These are phyloP conservation scores for Akanthomyces lecanii DNA, from an alignment of 2,329 filamentous ascomycete genomes.

Conservation along the genomic window DNA sequence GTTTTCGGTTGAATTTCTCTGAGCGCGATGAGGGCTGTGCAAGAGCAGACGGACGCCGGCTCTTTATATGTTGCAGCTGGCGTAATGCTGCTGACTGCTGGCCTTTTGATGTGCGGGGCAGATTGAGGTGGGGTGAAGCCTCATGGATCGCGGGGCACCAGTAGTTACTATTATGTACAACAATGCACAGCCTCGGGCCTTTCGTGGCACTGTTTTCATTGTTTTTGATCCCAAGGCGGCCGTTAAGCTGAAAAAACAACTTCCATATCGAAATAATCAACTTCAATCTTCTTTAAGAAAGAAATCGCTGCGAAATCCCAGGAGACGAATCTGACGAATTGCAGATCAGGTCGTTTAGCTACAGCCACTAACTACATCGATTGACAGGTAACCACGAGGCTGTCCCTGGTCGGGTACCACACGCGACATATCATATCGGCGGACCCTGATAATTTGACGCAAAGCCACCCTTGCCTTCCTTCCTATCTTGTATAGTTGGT, in stretches of 20 bases:
- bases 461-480: background rate
- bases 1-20: background rate
- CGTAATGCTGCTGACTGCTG: background rate
- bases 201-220: background rate
- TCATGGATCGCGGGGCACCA: slow-evolving; percentile 3
- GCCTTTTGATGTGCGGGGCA: slow-evolving; percentile 9
- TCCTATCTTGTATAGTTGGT: background rate
- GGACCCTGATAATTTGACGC: background rate
- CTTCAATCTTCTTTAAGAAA: too few species aligned
- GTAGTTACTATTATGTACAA: background rate
- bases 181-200: background rate
- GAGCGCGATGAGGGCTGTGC: too few species aligned
- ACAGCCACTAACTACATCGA: too few species aligned
- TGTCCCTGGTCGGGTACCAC: background rate
- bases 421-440: background rate
- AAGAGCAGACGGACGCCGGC: background rate
- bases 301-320: too few species aligned
- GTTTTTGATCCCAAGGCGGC: too few species aligned
- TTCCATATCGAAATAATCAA: too few species aligned
- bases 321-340: too few species aligned
- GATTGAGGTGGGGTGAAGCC: slow-evolving; percentile 8
- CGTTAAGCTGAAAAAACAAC: too few species aligned
- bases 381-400: too few species aligned
- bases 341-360: too few species aligned
- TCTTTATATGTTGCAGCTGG: background rate